These are phyloP conservation scores for Chaetomium sp. DNA, from an alignment of 2,329 filamentous ascomycete genomes.

Conservation along the genomic window DNA sequence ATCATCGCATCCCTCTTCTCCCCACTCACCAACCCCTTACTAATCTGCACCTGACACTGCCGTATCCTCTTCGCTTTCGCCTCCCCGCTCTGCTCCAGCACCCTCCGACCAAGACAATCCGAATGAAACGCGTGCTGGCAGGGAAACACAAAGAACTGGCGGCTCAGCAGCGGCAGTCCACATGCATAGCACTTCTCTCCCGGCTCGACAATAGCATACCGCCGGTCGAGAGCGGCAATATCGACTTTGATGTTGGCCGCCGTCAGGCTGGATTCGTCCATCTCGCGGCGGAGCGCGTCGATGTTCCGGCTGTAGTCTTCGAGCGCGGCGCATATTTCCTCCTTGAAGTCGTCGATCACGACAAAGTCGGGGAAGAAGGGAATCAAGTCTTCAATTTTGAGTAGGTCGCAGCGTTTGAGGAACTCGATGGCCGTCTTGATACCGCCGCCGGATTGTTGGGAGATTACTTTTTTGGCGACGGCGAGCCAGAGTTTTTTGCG, in stretches of 20 bases:
- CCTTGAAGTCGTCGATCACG: slow-evolving; percentile 98
- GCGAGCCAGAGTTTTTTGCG: slow-evolving; percentile 94
- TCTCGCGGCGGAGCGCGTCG: slow-evolving; percentile 79
- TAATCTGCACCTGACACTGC: slow-evolving; percentile 79
- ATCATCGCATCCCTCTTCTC: slow-evolving; percentile 74
- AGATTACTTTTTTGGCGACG: slow-evolving; percentile 90
- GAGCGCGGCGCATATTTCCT: slow-evolving; percentile 89
- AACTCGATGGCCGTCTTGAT: slow-evolving; percentile 95
- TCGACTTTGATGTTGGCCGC: slow-evolving; percentile 87
- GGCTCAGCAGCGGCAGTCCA: slow-evolving; percentile 72
- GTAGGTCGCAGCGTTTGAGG: slow-evolving; percentile 79
- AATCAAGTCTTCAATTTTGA: slow-evolving; percentile 93
- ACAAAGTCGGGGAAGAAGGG: slow-evolving; percentile 99
- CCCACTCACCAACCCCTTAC: slow-evolving; percentile 64
- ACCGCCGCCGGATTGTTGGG: slow-evolving; percentile 70
- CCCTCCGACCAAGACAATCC: slow-evolving; percentile 81
- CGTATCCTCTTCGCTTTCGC: slow-evolving; percentile 72
- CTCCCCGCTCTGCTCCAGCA: slow-evolving; percentile 73
- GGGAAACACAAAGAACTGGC: slow-evolving; percentile 97
- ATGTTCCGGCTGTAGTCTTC: slow-evolving; percentile 93
- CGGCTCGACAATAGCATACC: slow-evolving; percentile 94
- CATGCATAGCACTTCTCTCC: slow-evolving; percentile 93
- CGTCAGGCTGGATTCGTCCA: slow-evolving; percentile 89
- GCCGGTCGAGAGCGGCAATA: slow-evolving; percentile 75
- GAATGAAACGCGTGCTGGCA: slow-evolving; percentile 98